Percentiles rank a stretch among this genome's conserved stretches.
phyloP scores from a whole-genome alignment of 805 yeast species.

The Cyberlindnera euphorbiiphila region DNA sequence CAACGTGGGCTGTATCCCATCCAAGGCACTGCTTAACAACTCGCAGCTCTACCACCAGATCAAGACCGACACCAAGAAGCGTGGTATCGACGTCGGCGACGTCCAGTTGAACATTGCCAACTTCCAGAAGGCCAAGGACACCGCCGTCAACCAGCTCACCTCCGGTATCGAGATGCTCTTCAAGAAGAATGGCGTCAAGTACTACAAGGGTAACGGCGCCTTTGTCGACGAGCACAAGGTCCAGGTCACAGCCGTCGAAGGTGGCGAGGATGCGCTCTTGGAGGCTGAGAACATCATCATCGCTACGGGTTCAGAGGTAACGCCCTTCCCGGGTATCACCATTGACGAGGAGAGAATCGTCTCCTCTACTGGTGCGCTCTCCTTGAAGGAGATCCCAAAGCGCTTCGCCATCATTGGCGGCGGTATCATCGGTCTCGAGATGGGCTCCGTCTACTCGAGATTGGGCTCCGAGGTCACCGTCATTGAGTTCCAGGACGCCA shows the following conservation, averaged over 20 bases:
- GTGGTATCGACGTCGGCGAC: slow-evolving; percentile 88
- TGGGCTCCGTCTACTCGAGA: slow-evolving; percentile 97
- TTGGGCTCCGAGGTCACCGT: slow-evolving; percentile 95
- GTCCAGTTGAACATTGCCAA: slow-evolving; percentile 70
- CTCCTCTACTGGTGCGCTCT: slow-evolving; percentile 87
- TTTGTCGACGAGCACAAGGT: slow-evolving; percentile 77
- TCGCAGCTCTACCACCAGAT: slow-evolving; percentile 90
- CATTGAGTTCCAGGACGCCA: slow-evolving; percentile 81
- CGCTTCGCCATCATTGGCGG: slow-evolving; percentile 93
- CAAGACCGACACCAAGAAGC: slow-evolving; percentile 71
- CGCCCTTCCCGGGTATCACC: slow-evolving; percentile 97
- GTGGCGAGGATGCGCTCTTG: slow-evolving; percentile 66
- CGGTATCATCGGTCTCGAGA: slow-evolving; percentile 98
- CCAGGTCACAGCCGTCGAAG: slow-evolving; percentile 82
- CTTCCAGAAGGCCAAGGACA: slow-evolving; percentile 90
- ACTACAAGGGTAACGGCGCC: slow-evolving; percentile 90
- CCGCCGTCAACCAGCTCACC: slow-evolving; percentile 83
- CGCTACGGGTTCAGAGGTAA: slow-evolving; percentile 98
- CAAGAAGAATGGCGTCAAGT: slow-evolving; percentile 92
- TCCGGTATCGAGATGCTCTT: slow-evolving; percentile 92
- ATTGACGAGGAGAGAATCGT: slow-evolving; percentile 97
- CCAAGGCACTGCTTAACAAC: slow-evolving; percentile 92
- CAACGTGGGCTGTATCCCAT: slow-evolving; percentile 98
- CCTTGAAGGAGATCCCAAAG: slow-evolving; percentile 88
- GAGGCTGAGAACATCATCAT: slow-evolving; percentile 85